Base-by-base conservation (phyloP, 805 yeast species). In the Nakazawaea laoshanensis region DNA sequence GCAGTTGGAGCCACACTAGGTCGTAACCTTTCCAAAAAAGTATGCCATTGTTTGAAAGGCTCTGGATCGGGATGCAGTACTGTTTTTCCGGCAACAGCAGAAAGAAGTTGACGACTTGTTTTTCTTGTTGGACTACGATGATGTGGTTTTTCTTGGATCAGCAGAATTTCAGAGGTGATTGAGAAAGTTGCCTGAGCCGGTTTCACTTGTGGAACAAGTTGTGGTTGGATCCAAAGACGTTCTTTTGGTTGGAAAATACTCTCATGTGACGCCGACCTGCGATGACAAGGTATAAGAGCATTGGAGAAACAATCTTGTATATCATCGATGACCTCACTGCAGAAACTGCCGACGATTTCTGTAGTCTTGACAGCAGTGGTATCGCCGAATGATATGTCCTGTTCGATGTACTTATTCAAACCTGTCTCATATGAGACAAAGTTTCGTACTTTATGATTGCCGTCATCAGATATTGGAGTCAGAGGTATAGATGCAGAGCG, bases 401-500 rank as follows among this genome's bases (percentile, higher is more conserved):
- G 12, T 23, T 33, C 32, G 13, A 19, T 28, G 11, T 35, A 17
- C 15, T 24, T 18, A 12, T 26, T 27, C 28, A 54, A 38, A 5
- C 52, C 59, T 1, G 53, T 49, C 27, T 53, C 59, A 36, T 46
- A 43, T 1, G 60, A 55, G 9, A 42, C 46, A 37, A 50, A 51
- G 36, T 55, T 59, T 30, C 55, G 37, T n/a, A 55, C 37, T 23
- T 39, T 47, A 12, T 27, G 5, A 8, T 7, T 6, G 3, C 12
- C 16, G n/a, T 10, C 7, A 11, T 27, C 27, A 5, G 36, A 33
- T 2, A 16, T 22, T 1, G 36, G 36, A 7, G 32, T 27, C 19
- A 16, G 26, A 3, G 37, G 37, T 12, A 34, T 25, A 7, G 37
- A 34, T 3, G 14, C 7, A 6, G 37, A 29, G 8, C 33, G 23